Percentiles rank a stretch among this genome's conserved stretches.
Conservation (phyloP, 306 rosid species). For the Pterocarpus santalinus region DNA sequence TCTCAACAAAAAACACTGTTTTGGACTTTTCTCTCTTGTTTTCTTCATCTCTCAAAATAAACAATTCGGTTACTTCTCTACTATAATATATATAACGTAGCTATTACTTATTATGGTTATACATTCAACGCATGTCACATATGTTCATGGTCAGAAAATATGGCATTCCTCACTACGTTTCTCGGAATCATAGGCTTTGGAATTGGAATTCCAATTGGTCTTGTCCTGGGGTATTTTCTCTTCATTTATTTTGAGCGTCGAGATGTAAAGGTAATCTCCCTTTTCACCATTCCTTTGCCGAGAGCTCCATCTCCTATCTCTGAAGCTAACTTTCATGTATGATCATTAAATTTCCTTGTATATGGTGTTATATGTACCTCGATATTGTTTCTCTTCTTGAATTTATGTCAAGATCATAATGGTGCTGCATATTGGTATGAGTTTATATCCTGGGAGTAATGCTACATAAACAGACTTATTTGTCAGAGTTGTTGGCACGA, state of each 20-base stretch:
- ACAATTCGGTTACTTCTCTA: background rate
- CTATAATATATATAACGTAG: too few relatives aligned
- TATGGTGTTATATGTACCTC: background rate
- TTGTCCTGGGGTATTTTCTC: conserved; percentile 39
- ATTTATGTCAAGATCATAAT: background rate
- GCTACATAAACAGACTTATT: too few relatives aligned
- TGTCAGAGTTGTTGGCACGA: background rate
- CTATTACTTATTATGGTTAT: too few relatives aligned
- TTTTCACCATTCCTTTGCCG: too few relatives aligned
- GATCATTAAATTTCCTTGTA: background rate
- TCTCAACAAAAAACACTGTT: too few relatives aligned
- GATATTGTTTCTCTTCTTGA: background rate
- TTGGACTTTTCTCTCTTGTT: background rate
- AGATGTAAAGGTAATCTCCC: conserved; percentile 39
- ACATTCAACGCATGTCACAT: too few relatives aligned
- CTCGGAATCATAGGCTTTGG: conserved; percentile 43
- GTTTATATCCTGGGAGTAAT: too few relatives aligned
- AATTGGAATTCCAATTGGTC: conserved; percentile 42
- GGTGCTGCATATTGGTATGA: background rate
- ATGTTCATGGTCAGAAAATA: background rate
- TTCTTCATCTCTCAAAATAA: background rate
- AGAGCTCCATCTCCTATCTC: too few relatives aligned
- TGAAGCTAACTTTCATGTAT: too few relatives aligned
- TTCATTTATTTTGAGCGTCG: conserved; percentile 32
- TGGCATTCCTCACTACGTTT: conserved; percentile 18